These are phyloP conservation scores for Ogataea dorogensis DNA, from an alignment of 805 yeast species.

Conservation along the genomic window DNA sequence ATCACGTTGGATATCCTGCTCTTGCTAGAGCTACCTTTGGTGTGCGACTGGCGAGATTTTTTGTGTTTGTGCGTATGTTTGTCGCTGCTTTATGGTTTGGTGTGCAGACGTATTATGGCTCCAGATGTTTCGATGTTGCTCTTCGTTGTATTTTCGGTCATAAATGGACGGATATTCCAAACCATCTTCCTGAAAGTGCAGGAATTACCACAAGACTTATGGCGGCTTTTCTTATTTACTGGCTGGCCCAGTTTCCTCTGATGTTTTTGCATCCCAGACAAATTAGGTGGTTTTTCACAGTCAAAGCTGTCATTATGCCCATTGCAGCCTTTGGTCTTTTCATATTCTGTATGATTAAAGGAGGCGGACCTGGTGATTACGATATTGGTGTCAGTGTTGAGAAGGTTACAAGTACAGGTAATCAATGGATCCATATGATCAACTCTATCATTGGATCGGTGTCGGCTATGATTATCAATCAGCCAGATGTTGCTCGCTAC, in stretches of 20 bases:
- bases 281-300: slow-evolving; percentile 21
- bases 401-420: slow-evolving; percentile 10
- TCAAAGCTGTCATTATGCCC: slow-evolving; percentile 22
- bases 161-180: slow-evolving; percentile 21
- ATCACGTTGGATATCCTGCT: slow-evolving; percentile 40
- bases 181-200: slow-evolving; percentile 22
- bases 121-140: slow-evolving; percentile 36
- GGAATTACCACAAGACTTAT: slow-evolving; percentile 20
- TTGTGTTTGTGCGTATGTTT: slow-evolving; percentile 37
- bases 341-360: slow-evolving; percentile 22
- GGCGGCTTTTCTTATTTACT: slow-evolving; percentile 21
- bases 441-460: slow-evolving; percentile 27
- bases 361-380: slow-evolving; percentile 21
- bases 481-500: slow-evolving; percentile 30
- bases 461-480: slow-evolving; percentile 29
- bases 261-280: slow-evolving; percentile 23
- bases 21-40: slow-evolving; percentile 39
- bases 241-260: slow-evolving; percentile 24
- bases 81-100: slow-evolving; percentile 41
- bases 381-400: slow-evolving; percentile 14
- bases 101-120: slow-evolving; percentile 38
- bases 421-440: slow-evolving; percentile 18
- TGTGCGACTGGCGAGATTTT: slow-evolving; percentile 34
- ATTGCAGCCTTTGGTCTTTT: slow-evolving; percentile 22
- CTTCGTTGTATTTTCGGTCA: slow-evolving; percentile 25